Evolutionary conservation across 768 basidiomycete genomes (phyloP), one percentile per base, ranked within the genome.

Genomic region (Inosperma sp.): DNA sequence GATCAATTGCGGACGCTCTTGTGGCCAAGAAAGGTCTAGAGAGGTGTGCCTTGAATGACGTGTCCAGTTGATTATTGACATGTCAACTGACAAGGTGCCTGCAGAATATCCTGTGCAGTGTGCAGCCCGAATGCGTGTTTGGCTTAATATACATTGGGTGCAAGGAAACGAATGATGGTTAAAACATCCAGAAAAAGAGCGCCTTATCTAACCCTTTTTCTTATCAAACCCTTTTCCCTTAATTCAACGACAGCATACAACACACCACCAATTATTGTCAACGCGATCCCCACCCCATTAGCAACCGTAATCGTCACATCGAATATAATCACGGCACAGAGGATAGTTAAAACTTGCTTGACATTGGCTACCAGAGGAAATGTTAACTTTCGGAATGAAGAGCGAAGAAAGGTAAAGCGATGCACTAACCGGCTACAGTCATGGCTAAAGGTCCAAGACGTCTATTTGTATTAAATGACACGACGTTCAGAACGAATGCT

Each of bases 401-500:
- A 31, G 23, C 19, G 35, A 21, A 21, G 16, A 23, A 40, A 27
- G 13, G 22, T 53, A 30, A 26, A n/a, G 10, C 29, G 4, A n/a
- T n/a, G n/a, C n/a, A 73, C 81, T 49, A 53, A 88, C 86, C 86
- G 53, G 91, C 89, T 41, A 95, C 92, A 8, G 87, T 90, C 88
- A 94, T 95, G 39, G 85, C 87, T 56, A 95, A 64, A 10, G 93
- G 84, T 2, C 93, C 93, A 0, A 91, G 84, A 62, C 87, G 84
- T 67, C 86, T 85, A 71, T 98, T 99, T 14, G 96, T 90, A 33
- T 88, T 89, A 62, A 99, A 96, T 64, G 87, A 90, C 50, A 96
- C 89, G 2, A 97, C 82, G 59, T 98, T 99, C 46, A 99, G 73
- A 12, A 83, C 86, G 62, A 96, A 97, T 4, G 96, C 96, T 60